Evolutionary conservation across 2,329 filamentous ascomycete species (phyloP).

Genomic region (Raffaelea deltoideospora): DNA sequence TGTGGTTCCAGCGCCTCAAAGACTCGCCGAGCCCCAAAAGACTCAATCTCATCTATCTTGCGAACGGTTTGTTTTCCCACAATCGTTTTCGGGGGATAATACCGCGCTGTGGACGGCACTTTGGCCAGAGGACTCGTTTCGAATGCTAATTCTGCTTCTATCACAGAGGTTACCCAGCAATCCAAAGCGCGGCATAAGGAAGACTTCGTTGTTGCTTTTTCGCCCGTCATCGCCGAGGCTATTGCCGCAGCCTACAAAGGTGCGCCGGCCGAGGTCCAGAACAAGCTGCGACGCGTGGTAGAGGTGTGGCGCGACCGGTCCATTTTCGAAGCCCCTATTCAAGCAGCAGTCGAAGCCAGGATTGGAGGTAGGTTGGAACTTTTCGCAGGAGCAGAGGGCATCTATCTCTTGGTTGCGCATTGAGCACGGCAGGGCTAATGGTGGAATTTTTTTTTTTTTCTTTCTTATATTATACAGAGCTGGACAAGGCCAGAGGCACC

Average conservation of each 20-base stretch:
- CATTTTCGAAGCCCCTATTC: conserved; percentile 71
- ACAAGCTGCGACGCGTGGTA: conserved; percentile 74
- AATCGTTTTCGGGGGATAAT: too few species aligned
- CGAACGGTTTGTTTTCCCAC: conserved; percentile 55
- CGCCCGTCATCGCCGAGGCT: conserved; percentile 85
- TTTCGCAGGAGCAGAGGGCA: neutral
- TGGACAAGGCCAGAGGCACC: conserved; percentile 43
- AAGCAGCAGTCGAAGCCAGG: conserved; percentile 64
- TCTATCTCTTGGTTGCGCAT: too few species aligned
- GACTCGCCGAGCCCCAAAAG: conserved; percentile 77
- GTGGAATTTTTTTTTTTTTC: neutral
- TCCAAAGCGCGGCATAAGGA: conserved; percentile 85
- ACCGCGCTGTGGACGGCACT: too few species aligned
- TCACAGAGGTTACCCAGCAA: conserved; percentile 80
- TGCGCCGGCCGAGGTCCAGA: conserved; percentile 69
- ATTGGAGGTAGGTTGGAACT: conserved; percentile 54
- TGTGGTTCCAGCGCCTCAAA: conserved; percentile 83
- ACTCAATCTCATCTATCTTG: conserved; percentile 83
- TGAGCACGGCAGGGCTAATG: too few species aligned
- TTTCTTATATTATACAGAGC: conserved; percentile 25
- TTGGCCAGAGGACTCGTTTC: too few species aligned
- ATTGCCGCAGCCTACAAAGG: conserved; percentile 82
- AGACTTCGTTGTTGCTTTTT: conserved; percentile 84
- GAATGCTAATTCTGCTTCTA: neutral
- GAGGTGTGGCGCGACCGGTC: conserved; percentile 83